Base-by-base conservation (phyloP, 1,284 basidiomycete species). In the Ustilago nuda region DNA sequence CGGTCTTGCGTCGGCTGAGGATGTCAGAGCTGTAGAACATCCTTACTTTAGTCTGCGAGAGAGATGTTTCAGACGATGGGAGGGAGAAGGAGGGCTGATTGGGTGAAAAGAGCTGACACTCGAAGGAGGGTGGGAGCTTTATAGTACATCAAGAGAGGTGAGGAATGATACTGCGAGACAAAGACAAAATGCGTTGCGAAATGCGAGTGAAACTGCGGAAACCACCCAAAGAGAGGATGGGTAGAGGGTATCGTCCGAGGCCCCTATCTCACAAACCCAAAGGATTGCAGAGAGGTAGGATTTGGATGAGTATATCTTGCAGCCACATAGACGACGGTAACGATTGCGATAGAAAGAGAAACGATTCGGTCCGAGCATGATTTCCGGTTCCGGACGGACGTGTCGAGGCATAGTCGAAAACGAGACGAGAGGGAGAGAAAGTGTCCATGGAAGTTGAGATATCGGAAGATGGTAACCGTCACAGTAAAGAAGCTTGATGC, bases 11-110 rank as follows among this genome's bases (percentile, higher is more conserved):
- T 9, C 70, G 69, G 1, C 66, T 61, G 30, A 83, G 77, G 39
- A 82, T 75, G 59, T 82, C 80, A 48, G 48, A 50, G 55, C 59
- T 79, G 72, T 79, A 82, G 52, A 82, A 82, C 81, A 82, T 82
- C 27, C 1, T 23, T 6, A 15, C 19, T 19, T 4, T 23, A n/a
- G 53, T 11, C 7, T 17, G 6, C 9, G 36, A 23, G 19, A 15
- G 41, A 45, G 15, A 17, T 45, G 7, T 7, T 9, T 32, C 8
- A 51, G 30, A 11, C 6, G 15, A 13, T n/a, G n/a, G 55, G 17
- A 2, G 39, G n/a, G 5, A 37, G 17, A 37, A 36, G 52, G 32
- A 54, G 17, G 12, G n/a, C 23, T 35, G n/a, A 12, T 13, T 27
- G 23, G 15, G 32, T 46, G 35, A 56, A 52, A 62, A 17, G 33